These are phyloP conservation scores for Bipolaris oryzae DNA, from an alignment of 2,329 filamentous ascomycete genomes.

Conservation along the genomic window DNA sequence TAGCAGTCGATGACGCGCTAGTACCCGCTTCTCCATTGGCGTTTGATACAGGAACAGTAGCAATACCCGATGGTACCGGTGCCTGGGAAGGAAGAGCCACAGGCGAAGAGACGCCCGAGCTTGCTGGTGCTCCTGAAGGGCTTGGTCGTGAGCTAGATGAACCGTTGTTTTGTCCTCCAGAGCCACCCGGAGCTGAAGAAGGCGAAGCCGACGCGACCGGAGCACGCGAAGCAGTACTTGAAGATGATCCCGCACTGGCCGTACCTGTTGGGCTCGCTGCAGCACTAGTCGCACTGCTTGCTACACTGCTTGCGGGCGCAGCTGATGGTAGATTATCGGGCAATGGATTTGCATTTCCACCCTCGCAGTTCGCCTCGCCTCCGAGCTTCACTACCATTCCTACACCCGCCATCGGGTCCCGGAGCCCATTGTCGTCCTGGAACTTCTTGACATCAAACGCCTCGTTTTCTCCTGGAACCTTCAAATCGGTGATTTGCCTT, in stretches of 20 bases:
- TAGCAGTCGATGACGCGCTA: constrained; percentile 10
- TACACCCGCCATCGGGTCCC: constrained; percentile 37
- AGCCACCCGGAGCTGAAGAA: neutral
- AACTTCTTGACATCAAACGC: constrained; percentile 39
- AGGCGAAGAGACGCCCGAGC: neutral
- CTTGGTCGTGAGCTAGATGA: neutral
- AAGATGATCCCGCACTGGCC: neutral
- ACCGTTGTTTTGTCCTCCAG: neutral
- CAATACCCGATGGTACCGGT: neutral
- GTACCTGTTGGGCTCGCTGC: neutral
- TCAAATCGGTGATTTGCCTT: constrained; percentile 26
- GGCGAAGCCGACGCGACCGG: neutral
- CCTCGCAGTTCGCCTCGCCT: constrained; percentile 27
- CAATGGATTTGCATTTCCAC: constrained; percentile 10
- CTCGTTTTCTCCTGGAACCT: constrained; percentile 34
- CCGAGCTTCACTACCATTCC: constrained; percentile 45
- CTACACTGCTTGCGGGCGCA: constrained; percentile 4
- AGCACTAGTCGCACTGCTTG: constrained; percentile 2
- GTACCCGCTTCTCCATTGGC: neutral
- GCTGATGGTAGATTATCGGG: constrained; percentile 13
- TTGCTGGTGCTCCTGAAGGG: neutral
- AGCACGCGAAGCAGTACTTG: neutral
- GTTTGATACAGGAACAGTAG: constrained; percentile 10
- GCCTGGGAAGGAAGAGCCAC: neutral
- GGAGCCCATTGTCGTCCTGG: constrained; percentile 37